phyloP scores from a whole-genome alignment of 148 eudicot species.

The Agrostemma githago region DNA sequence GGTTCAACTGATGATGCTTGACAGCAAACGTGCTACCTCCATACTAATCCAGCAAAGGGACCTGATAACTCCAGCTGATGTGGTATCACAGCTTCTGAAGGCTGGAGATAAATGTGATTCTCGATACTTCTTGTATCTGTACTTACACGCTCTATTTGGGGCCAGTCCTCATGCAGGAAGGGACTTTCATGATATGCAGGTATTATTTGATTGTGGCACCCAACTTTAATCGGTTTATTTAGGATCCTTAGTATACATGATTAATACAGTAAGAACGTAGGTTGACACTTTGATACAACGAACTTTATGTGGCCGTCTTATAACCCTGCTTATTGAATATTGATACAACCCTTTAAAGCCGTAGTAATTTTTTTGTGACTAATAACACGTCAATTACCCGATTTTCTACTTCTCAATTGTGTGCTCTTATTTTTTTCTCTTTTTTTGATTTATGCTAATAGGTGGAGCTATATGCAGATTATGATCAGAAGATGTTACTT shows the following conservation, averaged over 20 bases:
- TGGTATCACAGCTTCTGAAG: conserved; percentile 71
- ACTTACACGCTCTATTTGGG: conserved; percentile 77
- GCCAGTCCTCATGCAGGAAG: conserved; percentile 81
- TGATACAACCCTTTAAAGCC: too few relatives aligned
- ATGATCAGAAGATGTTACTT: conserved; percentile 79
- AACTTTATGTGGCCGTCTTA: not conserved
- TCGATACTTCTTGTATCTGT: conserved; percentile 60
- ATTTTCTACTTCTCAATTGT: not conserved
- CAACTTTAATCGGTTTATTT: not conserved
- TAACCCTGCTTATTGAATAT: conserved; percentile 1
- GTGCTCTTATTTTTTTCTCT: not conserved
- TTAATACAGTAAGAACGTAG: not conserved
- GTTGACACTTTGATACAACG: not conserved
- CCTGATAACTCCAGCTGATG: conserved; percentile 71
- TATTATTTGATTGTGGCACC: conserved; percentile 19
- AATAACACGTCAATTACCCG: not conserved
- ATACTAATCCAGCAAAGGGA: conserved; percentile 70
- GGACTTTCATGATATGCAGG: conserved; percentile 99
- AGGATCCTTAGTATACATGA: not conserved
- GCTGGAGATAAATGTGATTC: conserved; percentile 64
- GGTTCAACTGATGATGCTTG: conserved; percentile 83
- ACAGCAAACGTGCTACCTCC: conserved; percentile 68
- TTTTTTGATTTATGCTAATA: conserved; percentile 30
- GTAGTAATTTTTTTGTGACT: not conserved
- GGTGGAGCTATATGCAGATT: conserved; percentile 98